Base-by-base conservation (phyloP, 2,329 filamentous ascomycete genomes). In the Alternaria brassicae region DNA sequence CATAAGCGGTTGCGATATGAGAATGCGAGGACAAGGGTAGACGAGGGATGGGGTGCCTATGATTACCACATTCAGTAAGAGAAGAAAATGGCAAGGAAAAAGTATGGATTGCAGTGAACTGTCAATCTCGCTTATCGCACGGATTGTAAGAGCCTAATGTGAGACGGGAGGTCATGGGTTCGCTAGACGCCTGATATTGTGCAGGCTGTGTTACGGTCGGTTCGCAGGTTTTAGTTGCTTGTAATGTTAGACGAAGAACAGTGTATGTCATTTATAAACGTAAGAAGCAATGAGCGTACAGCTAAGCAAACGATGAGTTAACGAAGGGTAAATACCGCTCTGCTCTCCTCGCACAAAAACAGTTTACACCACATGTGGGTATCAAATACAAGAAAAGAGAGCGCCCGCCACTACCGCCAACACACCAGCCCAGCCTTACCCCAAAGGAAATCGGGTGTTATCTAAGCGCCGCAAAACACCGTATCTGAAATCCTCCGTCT, bases 331-430 rank as follows among this genome's bases (percentile, higher is more conserved):
- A 21, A 48, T 5, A 34, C 44, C 30, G 30, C 30, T 48, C 30
- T n/a, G 28, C 28, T n/a, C 44, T 36, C 44, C 34, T 34, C 30
- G 44, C 44, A 48, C 21, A 19, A 48, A 25, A 34, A 41, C 49
- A 41, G 36, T 39, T 28, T 45, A 37, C 56, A 58, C 56, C 56
- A 58, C 56, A 19, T 54, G 39, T 54, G 56, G 56, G 56, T 58
- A 58, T 58, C 56, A 49, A 49, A 49, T 49, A 49, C 44, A 52
- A 15, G 39, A 52, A 52, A 41, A 54, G 32, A 41, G n/a, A 44
- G 39, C 40, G 40, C 48, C 45, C 13, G 9, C 23, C 8, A 23
- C 32, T 15, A 7, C 17, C 8, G 30, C 32, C 32, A 12, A 23
- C 37, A n/a, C 12, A 19, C 49, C 25, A 19, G 28, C 36, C 49